These are phyloP conservation scores for Globisporangium ultimum DNA, from an alignment of 352 stramenopile species.

Conservation along the genomic window DNA sequence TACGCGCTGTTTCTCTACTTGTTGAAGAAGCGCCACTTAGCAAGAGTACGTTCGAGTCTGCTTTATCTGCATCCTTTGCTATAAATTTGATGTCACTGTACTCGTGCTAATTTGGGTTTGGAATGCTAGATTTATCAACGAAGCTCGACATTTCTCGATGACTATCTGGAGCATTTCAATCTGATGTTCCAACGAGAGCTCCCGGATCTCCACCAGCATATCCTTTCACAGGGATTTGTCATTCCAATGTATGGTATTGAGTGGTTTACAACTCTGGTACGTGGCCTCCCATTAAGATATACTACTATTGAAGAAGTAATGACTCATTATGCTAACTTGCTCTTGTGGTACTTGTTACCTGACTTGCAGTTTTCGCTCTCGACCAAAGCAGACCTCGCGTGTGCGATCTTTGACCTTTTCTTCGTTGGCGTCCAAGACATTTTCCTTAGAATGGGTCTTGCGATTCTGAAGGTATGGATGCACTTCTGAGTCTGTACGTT, in stretches of 20 bases:
- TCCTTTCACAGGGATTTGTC: conserved; percentile 63
- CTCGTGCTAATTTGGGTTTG: background rate
- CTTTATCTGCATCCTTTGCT: background rate
- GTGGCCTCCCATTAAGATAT: background rate
- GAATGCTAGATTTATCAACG: conserved; percentile 64
- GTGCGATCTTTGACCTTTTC: conserved; percentile 83
- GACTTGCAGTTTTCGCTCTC: conserved; percentile 67
- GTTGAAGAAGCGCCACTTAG: conserved; percentile 75
- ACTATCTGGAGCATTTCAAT: conserved; percentile 83
- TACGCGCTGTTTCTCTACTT: conserved; percentile 84
- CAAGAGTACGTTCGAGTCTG: conserved; percentile 22
- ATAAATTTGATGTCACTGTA: background rate
- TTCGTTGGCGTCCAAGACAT: conserved; percentile 78
- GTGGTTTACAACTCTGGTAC: conserved; percentile 84
- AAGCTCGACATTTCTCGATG: conserved; percentile 80
- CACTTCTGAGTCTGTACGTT: no score
- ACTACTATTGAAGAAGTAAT: no score
- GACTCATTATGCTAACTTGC: background rate
- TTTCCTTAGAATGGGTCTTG: conserved; percentile 74
- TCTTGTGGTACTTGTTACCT: background rate
- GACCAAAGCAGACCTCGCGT: conserved; percentile 76
- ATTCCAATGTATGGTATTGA: conserved; percentile 86
- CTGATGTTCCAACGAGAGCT: conserved; percentile 64
- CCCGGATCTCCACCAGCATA: conserved; percentile 59
- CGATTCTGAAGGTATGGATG: conserved; percentile 58